Evolutionary conservation across 257 asterid genomes (phyloP).

Genomic region (Prunella vulgaris): DNA sequence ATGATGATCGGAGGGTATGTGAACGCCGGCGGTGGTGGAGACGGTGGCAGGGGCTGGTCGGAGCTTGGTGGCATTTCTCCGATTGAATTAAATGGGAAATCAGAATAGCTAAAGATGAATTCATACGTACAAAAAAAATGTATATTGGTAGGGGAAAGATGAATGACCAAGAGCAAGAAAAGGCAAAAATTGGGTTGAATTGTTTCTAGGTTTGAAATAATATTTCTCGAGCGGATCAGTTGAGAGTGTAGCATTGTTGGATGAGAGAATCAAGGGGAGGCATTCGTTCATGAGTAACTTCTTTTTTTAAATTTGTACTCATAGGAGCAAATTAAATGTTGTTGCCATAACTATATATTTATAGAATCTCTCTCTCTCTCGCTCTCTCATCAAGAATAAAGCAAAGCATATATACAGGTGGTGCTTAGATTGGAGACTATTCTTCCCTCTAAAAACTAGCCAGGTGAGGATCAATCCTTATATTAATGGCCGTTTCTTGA

Average conservation of each 20-base stretch:
- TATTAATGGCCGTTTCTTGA: background rate
- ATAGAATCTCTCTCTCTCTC: background rate
- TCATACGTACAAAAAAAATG: too few species aligned
- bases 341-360: background rate
- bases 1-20: conserved; percentile 58
- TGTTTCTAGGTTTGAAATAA: conserved; percentile 20
- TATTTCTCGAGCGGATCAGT: conserved; percentile 1
- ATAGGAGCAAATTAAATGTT: background rate
- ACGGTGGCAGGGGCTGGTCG: conserved; percentile 31
- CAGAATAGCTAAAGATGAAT: background rate
- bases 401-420: background rate
- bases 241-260: conserved; percentile 4
- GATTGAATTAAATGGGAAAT: background rate
- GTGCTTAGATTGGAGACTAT: background rate
- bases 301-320: background rate
- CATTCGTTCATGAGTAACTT: conserved; percentile 16
- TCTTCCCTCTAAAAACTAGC: background rate
- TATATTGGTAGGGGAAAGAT: conserved; percentile 18
- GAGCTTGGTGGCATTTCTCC: conserved; percentile 47
- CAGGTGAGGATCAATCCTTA: background rate
- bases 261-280: conserved; percentile 32
- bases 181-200: conserved; percentile 16
- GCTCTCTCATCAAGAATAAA: background rate
- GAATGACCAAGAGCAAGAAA: conserved; percentile 19
- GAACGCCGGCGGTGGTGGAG: conserved; percentile 24